Percentiles rank a stretch among this genome's conserved stretches.
Evolutionary conservation across 441 rosid genomes (phyloP).

Genomic region (Euphorbia schlechtendalii): DNA sequence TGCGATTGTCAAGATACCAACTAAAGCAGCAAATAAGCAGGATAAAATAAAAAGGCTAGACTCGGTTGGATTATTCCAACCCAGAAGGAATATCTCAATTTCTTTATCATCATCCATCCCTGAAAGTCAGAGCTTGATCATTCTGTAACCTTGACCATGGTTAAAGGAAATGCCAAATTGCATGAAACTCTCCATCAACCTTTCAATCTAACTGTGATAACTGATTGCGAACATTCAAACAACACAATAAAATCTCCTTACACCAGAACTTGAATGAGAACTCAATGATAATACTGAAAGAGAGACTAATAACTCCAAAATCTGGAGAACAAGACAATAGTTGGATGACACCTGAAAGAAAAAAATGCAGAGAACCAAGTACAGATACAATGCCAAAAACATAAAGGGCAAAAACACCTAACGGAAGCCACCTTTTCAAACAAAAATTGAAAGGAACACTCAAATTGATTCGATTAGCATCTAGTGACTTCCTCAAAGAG

Average conservation of each 20-base stretch:
- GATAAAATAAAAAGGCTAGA: constrained; percentile 57
- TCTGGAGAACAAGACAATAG: neutral
- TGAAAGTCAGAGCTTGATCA: constrained; percentile 15
- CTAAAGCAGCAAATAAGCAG: constrained; percentile 60
- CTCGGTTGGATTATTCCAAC: constrained; percentile 49
- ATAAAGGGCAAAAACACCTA: neutral
- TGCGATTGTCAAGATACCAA: constrained; percentile 79
- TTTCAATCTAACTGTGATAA: neutral
- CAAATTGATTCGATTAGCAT: neutral
- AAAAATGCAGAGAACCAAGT: neutral
- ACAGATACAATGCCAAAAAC: neutral
- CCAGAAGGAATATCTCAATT: constrained; percentile 38
- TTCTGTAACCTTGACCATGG: constrained; percentile 16
- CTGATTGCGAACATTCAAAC: neutral
- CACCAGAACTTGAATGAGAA: neutral
- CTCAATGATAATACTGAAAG: neutral
- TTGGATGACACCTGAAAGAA: neutral
- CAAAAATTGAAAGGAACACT: neutral
- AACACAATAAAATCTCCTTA: neutral
- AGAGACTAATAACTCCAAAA: neutral
- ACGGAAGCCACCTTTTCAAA: neutral
- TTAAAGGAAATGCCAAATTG: constrained; percentile 7
- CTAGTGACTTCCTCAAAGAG: neutral
- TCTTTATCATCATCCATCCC: constrained; percentile 65
- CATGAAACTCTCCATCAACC: neutral